Conservation (phyloP, 257 asterid species). For the Solanum sparsipilum region DNA sequence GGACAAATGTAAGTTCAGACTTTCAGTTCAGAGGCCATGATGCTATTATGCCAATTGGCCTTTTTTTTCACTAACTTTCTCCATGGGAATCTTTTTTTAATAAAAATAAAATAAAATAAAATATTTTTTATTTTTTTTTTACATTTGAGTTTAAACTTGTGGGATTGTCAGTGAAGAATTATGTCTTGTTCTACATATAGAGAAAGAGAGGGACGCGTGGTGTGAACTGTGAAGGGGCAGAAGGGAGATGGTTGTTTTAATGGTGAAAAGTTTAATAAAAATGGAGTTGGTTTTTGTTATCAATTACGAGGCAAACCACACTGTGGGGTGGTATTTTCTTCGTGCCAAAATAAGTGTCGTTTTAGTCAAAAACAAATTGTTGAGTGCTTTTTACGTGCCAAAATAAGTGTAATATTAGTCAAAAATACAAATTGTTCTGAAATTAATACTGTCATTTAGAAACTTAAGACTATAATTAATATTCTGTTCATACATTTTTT, state of each 20-base stretch:
- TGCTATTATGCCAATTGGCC: conserved; percentile 39
- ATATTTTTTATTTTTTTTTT: not conserved
- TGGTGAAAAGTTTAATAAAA: not conserved
- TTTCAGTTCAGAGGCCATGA: conserved; percentile 20
- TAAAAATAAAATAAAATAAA: not conserved
- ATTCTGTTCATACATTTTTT: not conserved
- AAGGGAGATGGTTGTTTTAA: not conserved
- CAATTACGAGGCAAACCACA: not conserved
- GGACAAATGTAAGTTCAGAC: conserved; percentile 15
- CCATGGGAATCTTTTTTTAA: conserved; percentile 8
- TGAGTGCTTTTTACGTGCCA: not conserved
- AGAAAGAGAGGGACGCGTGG: not conserved
- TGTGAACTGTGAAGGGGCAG: not conserved
- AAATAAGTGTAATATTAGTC: not conserved
- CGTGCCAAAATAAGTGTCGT: not conserved
- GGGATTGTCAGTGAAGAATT: not conserved
- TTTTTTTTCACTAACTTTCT: not conserved
- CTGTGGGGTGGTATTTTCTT: no score
- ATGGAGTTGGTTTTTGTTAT: not conserved
- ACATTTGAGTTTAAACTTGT: not conserved
- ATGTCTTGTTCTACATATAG: not conserved
- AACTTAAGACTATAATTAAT: not conserved
- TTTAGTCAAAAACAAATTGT: not conserved
- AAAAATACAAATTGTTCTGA: not conserved
- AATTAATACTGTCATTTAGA: not conserved